phyloP scores from a whole-genome alignment of 1,139 yeast species.

The Kluyveromyces sp. region DNA sequence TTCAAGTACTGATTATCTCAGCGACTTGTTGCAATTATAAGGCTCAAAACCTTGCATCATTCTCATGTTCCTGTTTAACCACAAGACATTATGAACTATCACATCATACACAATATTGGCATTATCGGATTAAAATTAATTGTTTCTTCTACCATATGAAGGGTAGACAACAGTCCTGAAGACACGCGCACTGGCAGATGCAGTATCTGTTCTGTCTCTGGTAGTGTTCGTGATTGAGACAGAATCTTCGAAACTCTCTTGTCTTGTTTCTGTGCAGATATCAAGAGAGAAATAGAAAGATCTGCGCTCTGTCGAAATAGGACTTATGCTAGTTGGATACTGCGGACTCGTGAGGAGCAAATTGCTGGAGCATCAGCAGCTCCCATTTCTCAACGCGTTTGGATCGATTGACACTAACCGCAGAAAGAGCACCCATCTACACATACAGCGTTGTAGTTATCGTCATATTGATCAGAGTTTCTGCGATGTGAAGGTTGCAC shows the following conservation, averaged over 20 bases:
- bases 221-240: too few species aligned
- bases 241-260: too few species aligned
- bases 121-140: slow-evolving; percentile 8
- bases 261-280: too few species aligned
- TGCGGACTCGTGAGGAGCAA: background rate
- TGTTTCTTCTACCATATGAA: slow-evolving; percentile 8
- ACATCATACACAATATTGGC: slow-evolving; percentile 9
- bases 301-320: background rate
- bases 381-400: too few species aligned
- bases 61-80: background rate
- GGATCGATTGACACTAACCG: background rate
- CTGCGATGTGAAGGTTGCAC: too few species aligned
- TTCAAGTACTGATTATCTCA: slow-evolving; percentile 23
- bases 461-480: background rate
- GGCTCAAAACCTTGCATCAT: too few species aligned
- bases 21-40: background rate
- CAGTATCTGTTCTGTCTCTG: too few species aligned
- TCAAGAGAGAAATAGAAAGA: too few species aligned
- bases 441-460: background rate
- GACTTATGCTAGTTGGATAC: slow-evolving; percentile 4
- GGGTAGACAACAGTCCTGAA: slow-evolving; percentile 7
- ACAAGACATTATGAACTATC: background rate
- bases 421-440: background rate
- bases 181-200: background rate
- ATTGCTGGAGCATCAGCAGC: background rate